Percentiles rank a stretch among this genome's conserved stretches.
These are phyloP conservation scores for Jamesozyma gamospora DNA, from an alignment of 805 yeast genomes.

Conservation along the genomic window DNA sequence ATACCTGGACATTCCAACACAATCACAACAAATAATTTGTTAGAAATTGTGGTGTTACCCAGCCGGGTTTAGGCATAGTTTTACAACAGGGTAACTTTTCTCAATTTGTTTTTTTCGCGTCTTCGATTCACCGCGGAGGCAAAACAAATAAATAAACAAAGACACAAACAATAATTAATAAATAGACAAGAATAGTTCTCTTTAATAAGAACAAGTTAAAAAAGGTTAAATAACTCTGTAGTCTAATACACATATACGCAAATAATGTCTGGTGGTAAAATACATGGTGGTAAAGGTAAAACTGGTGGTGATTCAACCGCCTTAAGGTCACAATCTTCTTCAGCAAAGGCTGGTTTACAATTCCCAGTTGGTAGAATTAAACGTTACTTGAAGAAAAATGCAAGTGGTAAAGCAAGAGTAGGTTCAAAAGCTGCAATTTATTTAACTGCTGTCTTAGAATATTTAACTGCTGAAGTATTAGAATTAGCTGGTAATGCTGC, in stretches of 20 bases:
- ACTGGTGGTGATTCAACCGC: conserved; percentile 46
- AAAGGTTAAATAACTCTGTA: too few relatives aligned
- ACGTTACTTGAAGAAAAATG: conserved; percentile 85
- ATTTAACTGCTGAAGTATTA: conserved; percentile 91
- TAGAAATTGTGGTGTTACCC: too few relatives aligned
- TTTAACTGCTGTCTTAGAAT: conserved; percentile 90
- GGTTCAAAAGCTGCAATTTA: conserved; percentile 95
- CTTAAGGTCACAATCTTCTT: conserved; percentile 66
- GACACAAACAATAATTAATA: background rate
- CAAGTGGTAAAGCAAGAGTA: conserved; percentile 76
- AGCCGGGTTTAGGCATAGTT: too few relatives aligned
- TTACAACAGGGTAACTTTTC: too few relatives aligned
- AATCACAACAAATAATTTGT: too few relatives aligned
- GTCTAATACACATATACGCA: too few relatives aligned
- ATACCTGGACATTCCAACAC: too few relatives aligned
- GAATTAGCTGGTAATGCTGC: conserved; percentile 99
- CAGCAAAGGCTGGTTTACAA: conserved; percentile 89
- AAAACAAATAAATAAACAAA: background rate
- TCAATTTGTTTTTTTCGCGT: too few relatives aligned
- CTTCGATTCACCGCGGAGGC: background rate
- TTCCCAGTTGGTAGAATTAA: conserved; percentile 99
- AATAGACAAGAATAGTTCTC: too few relatives aligned
- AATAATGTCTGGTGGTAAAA: conserved; percentile 81
- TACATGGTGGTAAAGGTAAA: conserved; percentile 94
- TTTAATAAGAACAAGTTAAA: too few relatives aligned